Evolutionary conservation across 1,139 yeast species (phyloP).

Genomic region (Saccharomyces pastorianus): DNA sequence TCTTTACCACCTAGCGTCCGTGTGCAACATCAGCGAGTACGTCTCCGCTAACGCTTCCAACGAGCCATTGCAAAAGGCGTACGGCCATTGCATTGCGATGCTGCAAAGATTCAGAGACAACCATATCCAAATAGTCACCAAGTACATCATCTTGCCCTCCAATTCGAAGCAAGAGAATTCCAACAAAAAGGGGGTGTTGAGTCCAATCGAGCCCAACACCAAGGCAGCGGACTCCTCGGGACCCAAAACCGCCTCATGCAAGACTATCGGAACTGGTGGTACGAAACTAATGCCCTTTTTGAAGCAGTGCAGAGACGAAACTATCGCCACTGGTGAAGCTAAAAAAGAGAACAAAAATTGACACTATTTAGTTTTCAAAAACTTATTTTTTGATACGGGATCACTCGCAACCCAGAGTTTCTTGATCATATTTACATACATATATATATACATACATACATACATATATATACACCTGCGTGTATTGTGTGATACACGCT

Average conservation of each 20-base stretch:
- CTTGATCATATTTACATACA: background rate
- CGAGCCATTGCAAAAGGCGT: slow-evolving; percentile 59
- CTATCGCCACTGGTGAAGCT: slow-evolving; percentile 26
- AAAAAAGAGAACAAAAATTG: background rate
- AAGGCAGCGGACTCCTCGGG: background rate
- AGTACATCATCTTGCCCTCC: slow-evolving; percentile 78
- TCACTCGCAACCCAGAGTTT: background rate
- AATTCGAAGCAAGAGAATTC: slow-evolving; percentile 33
- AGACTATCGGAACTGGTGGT: slow-evolving; percentile 86
- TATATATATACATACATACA: background rate
- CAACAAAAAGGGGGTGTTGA: background rate
- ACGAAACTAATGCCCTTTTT: slow-evolving; percentile 84
- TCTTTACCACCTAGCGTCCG: slow-evolving; percentile 48
- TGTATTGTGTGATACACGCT: background rate
- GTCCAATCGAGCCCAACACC: background rate
- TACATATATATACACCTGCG: too few species aligned
- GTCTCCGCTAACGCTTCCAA: slow-evolving; percentile 40
- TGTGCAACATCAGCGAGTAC: slow-evolving; percentile 54
- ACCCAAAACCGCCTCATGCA: slow-evolving; percentile 17
- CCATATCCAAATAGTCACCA: slow-evolving; percentile 85
- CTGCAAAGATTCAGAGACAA: slow-evolving; percentile 81
- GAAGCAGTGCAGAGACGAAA: slow-evolving; percentile 92
- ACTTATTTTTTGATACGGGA: background rate
- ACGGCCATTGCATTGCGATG: slow-evolving; percentile 88
- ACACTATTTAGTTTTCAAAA: too few species aligned